Conservation (phyloP, 345 rosid genomes). For the Populus nigra region DNA sequence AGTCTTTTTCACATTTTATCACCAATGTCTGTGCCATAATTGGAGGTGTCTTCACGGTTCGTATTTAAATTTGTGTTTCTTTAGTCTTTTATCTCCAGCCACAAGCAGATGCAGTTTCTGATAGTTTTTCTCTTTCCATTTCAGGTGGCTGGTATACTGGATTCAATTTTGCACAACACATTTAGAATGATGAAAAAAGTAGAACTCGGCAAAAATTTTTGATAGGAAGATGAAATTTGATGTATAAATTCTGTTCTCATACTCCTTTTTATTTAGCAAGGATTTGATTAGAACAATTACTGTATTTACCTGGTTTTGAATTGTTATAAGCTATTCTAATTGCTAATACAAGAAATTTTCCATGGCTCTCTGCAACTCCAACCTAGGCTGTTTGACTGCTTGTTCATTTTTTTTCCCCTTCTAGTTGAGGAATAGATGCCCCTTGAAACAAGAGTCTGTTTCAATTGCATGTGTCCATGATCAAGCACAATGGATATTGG, state of each 20-base stretch:
- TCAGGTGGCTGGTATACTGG: conserved; percentile 98
- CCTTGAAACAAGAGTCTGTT: neutral
- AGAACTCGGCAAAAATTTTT: conserved; percentile 89
- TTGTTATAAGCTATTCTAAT: neutral
- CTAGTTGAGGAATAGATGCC: neutral
- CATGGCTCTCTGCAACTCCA: neutral
- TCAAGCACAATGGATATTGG: too few species aligned
- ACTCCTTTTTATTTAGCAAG: conserved; percentile 3
- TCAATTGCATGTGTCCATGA: neutral
- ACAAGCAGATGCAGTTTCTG: neutral
- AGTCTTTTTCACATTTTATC: conserved; percentile 89
- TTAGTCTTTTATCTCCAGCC: neutral
- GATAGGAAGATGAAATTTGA: conserved; percentile 29
- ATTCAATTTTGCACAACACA: conserved; percentile 77
- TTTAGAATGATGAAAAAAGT: conserved; percentile 82
- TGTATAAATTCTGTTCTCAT: conserved; percentile 11
- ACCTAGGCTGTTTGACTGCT: neutral
- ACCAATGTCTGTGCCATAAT: conserved; percentile 95
- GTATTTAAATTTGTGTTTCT: conserved; percentile 23
- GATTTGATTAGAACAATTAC: conserved; percentile 6
- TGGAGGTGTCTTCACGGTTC: conserved; percentile 97
- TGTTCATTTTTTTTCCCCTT: neutral
- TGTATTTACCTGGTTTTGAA: conserved; percentile 10
- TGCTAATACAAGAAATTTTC: neutral
- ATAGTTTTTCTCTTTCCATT: neutral